A percentile compares a stretch with the other conserved stretches of the same genome.
These are phyloP conservation scores for Chalaropsis ovoidea DNA, from an alignment of 2,329 filamentous ascomycete genomes.

Conservation along the genomic window DNA sequence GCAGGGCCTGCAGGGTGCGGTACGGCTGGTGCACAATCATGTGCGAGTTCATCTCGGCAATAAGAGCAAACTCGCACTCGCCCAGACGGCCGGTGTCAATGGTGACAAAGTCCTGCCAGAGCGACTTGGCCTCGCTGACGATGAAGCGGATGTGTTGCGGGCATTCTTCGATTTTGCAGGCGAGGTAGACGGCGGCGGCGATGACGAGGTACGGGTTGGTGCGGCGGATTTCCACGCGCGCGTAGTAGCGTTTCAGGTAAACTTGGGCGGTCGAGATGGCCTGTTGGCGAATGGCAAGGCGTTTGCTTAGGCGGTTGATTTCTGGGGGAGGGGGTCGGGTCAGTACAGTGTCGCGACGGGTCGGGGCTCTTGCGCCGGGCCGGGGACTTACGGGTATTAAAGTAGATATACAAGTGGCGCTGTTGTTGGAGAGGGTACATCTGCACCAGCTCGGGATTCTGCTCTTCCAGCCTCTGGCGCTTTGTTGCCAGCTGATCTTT, in stretches of 20 bases:
- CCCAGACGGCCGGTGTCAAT: slow-evolving; percentile 75
- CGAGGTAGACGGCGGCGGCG: slow-evolving; percentile 87
- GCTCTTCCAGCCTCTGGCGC: slow-evolving; percentile 66
- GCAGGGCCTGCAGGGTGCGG: slow-evolving; percentile 63
- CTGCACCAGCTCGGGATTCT: slow-evolving; percentile 61
- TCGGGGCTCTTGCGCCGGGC: background rate
- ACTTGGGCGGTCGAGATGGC: slow-evolving; percentile 87
- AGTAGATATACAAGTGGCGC: slow-evolving; percentile 79
- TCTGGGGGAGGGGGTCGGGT: slow-evolving; percentile 40
- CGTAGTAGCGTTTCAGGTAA: slow-evolving; percentile 90
- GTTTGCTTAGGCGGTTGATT: slow-evolving; percentile 70
- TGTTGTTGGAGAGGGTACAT: slow-evolving; percentile 74
- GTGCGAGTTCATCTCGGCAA: slow-evolving; percentile 82
- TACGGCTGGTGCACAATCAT: slow-evolving; percentile 88
- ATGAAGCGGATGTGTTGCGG: slow-evolving; percentile 93
- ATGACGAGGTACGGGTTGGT: slow-evolving; percentile 91
- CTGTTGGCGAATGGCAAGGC: slow-evolving; percentile 78
- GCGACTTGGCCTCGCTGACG: slow-evolving; percentile 69
- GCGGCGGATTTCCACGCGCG: slow-evolving; percentile 76
- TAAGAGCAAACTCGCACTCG: slow-evolving; percentile 88
- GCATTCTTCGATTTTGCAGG: slow-evolving; percentile 96
- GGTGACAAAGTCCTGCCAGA: slow-evolving; percentile 71
- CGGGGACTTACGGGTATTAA: slow-evolving; percentile 63
- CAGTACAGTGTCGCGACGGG: background rate
- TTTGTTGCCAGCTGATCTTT: slow-evolving; percentile 67